Evolutionary conservation across 2,329 filamentous ascomycete species (phyloP), one percentile per base, ranked within the genome.

Genomic region (Mollisiaceae sp.): DNA sequence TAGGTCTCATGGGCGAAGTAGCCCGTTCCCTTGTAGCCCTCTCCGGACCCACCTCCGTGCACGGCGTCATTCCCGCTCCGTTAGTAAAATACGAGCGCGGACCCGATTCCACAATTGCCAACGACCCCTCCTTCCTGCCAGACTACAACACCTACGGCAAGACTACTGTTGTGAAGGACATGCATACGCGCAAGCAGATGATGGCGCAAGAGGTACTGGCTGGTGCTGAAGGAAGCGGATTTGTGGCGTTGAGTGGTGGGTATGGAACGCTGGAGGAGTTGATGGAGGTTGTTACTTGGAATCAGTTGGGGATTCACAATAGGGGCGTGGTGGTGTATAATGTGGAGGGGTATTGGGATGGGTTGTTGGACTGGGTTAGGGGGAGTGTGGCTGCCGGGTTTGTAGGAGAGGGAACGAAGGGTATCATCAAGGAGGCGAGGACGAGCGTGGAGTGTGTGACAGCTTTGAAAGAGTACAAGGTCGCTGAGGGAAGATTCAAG

Each of bases 221-320:
- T 22, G 93, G 93, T 32, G 94, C 91, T 0, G 88, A 89, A 0
- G 94, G 94, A 0, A 90, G 88, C 64, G 94, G 94, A 14, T 99
- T 99, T 80, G 88, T 99, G 47, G 93, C 93, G 35, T 81, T 99
- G 65, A 88, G 86, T 63, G 94, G 94, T 52, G 95, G 95, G 0
- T 99, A 94, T 78, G 95, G 95, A 22, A 99, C 95, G 1, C 85
- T 98, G 77, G 95, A 99, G 81, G 95, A 99, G 83, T 85, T 99
- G 76, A 93, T 97, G 79, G 92, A 96, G 81, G 88, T 92, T 2
- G 89, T 89, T 32, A 96, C 92, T 12, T 99, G 95, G 94, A 98
- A 97, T 78, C 95, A 98, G 81, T 81, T 99, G 59, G 94, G 95
- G 0, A 98, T 99, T 70, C 95, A 98, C 79, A 84, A 84, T 72